These are phyloP conservation scores for Thermomucor indicae-seudaticae DNA, from an alignment of 371 early-diverging fungal species.

Conservation along the genomic window DNA sequence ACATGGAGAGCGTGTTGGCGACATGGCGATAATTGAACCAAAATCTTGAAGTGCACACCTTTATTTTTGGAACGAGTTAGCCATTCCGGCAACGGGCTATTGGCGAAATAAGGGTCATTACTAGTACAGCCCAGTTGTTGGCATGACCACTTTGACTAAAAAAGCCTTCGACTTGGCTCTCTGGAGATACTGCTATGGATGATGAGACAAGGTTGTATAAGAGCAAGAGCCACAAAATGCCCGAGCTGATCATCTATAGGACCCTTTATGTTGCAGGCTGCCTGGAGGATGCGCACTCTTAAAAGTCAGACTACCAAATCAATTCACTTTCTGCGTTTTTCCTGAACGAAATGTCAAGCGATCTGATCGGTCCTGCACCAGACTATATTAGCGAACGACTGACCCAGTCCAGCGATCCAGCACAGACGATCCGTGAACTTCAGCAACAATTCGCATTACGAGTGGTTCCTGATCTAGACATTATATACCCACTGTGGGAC, in stretches of 20 bases:
- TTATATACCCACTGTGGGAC: constrained; percentile 60
- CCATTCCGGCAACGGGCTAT: not conserved
- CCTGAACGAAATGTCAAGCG: constrained; percentile 8
- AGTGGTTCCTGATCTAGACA: constrained; percentile 46
- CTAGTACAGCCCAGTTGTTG: constrained; percentile 98
- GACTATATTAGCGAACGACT: constrained; percentile 28
- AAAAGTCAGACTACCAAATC: no score
- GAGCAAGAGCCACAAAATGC: no score
- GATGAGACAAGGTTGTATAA: no score
- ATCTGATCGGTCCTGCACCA: constrained; percentile 28
- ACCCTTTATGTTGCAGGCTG: no score
- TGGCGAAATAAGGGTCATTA: constrained; percentile 13
- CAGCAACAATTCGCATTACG: constrained; percentile 35
- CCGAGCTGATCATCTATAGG: no score
- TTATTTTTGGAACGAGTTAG: not conserved
- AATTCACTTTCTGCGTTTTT: no score
- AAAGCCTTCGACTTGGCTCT: constrained; percentile 39
- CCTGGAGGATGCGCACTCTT: no score
- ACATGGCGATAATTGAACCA: constrained; percentile 98
- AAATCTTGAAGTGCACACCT: constrained; percentile 95
- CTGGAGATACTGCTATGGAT: no score
- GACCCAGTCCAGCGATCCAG: constrained; percentile 33
- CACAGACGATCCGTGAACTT: constrained; percentile 33
- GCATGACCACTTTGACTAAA: constrained; percentile 70
- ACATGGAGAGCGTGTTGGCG: constrained; percentile 94